Evolutionary conservation across 164 flowering plant species (phyloP).

Genomic region (Aristolochia californica): DNA sequence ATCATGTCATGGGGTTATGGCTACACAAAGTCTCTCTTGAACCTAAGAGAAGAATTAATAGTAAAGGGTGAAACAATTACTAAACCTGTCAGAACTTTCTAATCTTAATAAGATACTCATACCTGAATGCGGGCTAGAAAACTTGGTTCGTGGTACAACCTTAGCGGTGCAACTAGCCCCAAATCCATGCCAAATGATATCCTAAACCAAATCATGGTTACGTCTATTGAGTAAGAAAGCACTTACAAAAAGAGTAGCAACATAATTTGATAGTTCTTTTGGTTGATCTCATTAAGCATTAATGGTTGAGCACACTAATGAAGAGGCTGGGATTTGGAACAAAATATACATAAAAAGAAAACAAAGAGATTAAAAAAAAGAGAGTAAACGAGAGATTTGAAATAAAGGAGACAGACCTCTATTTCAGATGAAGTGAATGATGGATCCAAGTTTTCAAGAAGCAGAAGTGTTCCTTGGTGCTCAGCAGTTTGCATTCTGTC

Average conservation of each 20-base stretch:
- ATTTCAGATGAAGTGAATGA: slow-evolving; percentile 53
- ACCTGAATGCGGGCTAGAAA: slow-evolving; percentile 61
- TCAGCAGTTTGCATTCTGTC: slow-evolving; percentile 46
- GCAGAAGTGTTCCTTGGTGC: slow-evolving; percentile 49
- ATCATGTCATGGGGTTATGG: not conserved
- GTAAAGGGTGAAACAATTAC: not conserved
- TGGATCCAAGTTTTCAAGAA: slow-evolving; percentile 75
- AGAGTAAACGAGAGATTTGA: not conserved
- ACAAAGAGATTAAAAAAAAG: no score
- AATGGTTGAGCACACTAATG: no score
- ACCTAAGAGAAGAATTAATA: no score
- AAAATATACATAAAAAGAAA: no score
- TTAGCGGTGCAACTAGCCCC: slow-evolving; percentile 48
- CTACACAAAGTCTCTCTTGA: no score
- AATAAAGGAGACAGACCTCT: slow-evolving; percentile 29
- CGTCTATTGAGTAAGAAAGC: not conserved
- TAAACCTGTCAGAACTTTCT: not conserved
- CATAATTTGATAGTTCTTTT: not conserved
- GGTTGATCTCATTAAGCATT: no score
- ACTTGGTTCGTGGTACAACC: slow-evolving; percentile 39
- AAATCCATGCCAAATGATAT: slow-evolving; percentile 52
- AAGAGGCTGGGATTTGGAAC: no score
- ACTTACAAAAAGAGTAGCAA: not conserved
- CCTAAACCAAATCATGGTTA: slow-evolving; percentile 30
- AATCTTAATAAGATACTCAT: not conserved